Evolutionary conservation across 139 green algal genomes (phyloP), one percentile per base, ranked within the genome.

Genomic region (Zygnema circumcarinatum): DNA sequence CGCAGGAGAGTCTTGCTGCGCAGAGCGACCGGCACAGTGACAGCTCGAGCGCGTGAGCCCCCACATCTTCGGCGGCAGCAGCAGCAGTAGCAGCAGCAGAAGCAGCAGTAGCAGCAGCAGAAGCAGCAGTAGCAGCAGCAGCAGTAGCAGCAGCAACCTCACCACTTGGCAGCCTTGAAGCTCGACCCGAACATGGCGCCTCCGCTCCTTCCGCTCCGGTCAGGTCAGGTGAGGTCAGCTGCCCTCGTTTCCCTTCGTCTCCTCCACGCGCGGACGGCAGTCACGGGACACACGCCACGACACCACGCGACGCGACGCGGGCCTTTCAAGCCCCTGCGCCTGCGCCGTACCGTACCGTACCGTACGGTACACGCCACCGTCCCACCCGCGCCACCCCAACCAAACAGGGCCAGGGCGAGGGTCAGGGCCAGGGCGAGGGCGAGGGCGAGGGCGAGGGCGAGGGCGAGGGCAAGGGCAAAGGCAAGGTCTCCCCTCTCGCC

Each of bases 1-100:
- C 74, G 67, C 31, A 91, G 33, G 41, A 86, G 87, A 7, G 87
- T 91, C 84, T 91, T 91, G 87, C 87, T 89, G 84, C 74, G 56
- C 56, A 31, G 75, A 54, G 75, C 56, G 56, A 29, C 56, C 29
- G 75, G 67, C 33, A 25, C 0, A 25, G 11, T 82, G 75, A n/a
- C 33, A 0, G 2, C 35, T 25, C 22, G 3, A 82, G 22, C 1
- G 21, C 67, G 0, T 35, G 32, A 21, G 1, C 36, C n/a, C n/a
- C 74, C 42, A 81, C 1, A 2, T 81, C 29, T 33, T 31, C 74
- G 29, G 74, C 2, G 74, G 31, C 0, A 81, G 31, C 1, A 0
- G 31, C 31, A n/a, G n/a, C n/a, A n/a, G n/a, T n/a, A n/a, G n/a
- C n/a, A n/a, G n/a, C n/a, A n/a, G n/a, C n/a, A n/a, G n/a, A n/a